These are phyloP conservation scores for Saitozyma podzolica DNA, from an alignment of 768 basidiomycete genomes.

Conservation along the genomic window DNA sequence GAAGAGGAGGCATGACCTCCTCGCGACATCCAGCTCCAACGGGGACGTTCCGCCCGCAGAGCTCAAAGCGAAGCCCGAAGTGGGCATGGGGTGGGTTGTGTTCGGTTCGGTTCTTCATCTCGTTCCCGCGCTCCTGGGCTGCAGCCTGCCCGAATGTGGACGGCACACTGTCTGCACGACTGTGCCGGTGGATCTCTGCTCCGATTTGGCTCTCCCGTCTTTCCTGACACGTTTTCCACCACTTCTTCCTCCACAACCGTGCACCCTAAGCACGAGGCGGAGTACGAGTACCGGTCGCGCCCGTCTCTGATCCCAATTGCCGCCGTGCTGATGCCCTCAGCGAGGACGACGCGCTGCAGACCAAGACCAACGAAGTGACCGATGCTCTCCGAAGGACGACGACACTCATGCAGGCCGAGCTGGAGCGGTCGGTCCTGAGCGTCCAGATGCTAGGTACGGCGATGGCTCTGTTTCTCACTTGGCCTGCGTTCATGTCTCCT, in stretches of 20 bases:
- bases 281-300: background rate
- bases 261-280: background rate
- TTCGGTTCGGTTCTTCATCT: background rate
- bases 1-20: conserved; percentile 67
- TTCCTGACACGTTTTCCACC: background rate
- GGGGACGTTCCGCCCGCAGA: conserved; percentile 5
- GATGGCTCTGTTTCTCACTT: background rate
- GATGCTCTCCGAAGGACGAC: conserved; percentile 82
- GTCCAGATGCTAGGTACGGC: conserved; percentile 76
- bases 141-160: too few relatives aligned
- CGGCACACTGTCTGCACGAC: too few relatives aligned
- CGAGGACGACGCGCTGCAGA: conserved; percentile 85
- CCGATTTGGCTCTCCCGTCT: background rate
- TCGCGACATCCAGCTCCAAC: conserved; percentile 57
- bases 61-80: conserved; percentile 55
- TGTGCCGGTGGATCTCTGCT: too few relatives aligned
- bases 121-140: background rate
- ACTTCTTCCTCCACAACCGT: too few relatives aligned
- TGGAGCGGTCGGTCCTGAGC: conserved; percentile 83
- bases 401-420: conserved; percentile 82
- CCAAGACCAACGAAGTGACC: conserved; percentile 84
- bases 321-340: conserved; percentile 48
- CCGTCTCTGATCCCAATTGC: conserved; percentile 2
- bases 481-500: background rate
- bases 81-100: conserved; percentile 68